Conservation (phyloP, 306 rosid genomes). For the Casuarina glauca region DNA sequence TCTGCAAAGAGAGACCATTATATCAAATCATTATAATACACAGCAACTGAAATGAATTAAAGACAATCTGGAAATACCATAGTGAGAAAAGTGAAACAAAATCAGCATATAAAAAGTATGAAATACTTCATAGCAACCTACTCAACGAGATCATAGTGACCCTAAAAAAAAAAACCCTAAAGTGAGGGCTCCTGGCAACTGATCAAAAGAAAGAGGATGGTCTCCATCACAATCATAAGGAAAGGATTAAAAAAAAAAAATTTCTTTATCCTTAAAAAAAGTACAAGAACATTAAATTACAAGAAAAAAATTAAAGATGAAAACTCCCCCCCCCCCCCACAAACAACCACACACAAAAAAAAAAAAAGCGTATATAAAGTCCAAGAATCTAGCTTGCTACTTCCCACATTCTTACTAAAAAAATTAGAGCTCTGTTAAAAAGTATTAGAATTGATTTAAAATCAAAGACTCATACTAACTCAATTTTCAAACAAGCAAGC, state of each 20-base stretch:
- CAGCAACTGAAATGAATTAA: neutral
- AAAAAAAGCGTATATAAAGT: neutral
- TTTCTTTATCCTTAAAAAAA: neutral
- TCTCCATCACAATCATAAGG: neutral
- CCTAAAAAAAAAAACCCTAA: neutral
- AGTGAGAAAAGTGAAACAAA: neutral
- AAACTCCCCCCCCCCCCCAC: too few relatives aligned
- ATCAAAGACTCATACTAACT: neutral
- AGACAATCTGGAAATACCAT: neutral
- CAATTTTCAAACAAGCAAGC: neutral
- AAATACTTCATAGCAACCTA: constrained; percentile 3
- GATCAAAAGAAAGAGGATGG: neutral
- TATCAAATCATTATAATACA: neutral
- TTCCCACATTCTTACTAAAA: neutral
- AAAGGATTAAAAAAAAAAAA: neutral
- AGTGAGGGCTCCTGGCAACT: neutral
- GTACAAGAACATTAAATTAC: neutral
- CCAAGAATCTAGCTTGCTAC: constrained; percentile 1
- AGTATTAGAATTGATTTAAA: neutral
- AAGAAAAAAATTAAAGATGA: neutral
- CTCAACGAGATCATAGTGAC: neutral
- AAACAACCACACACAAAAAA: too few relatives aligned
- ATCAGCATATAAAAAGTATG: neutral
- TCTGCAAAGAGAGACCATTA: constrained; percentile 41
- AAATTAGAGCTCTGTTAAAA: neutral